A percentile compares a stretch with the other conserved stretches of the same genome.
Evolutionary conservation across 1,139 yeast species (phyloP).

Genomic region (Zygoascus meyerae): DNA sequence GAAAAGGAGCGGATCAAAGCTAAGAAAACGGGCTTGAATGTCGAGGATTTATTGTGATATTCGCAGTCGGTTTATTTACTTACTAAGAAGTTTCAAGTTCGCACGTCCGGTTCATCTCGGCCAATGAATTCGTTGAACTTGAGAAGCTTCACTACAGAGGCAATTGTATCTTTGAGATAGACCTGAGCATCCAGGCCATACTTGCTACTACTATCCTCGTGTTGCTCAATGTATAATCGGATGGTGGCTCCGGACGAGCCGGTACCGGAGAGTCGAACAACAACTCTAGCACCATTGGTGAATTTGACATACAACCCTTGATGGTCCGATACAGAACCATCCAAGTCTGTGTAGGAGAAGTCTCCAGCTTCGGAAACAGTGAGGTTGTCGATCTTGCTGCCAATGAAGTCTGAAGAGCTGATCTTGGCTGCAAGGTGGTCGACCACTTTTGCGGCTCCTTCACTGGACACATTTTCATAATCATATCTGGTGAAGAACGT

Average conservation of each 20-base stretch:
- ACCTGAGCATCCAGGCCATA: conserved; percentile 58
- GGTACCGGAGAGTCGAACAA: conserved; percentile 92
- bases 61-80: background rate
- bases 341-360: conserved; percentile 89
- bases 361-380: conserved; percentile 72
- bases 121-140: conserved; percentile 71
- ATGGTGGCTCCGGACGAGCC: conserved; percentile 98
- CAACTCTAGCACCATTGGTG: conserved; percentile 75
- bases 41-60: conserved; percentile 17
- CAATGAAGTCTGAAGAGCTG: conserved; percentile 38
- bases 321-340: conserved; percentile 83
- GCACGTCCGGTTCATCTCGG: conserved; percentile 83
- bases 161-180: conserved; percentile 58
- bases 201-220: conserved; percentile 53
- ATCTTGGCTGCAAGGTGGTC: conserved; percentile 48
- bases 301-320: conserved; percentile 90
- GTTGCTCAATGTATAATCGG: conserved; percentile 84
- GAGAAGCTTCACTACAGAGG: conserved; percentile 59
- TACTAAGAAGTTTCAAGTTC: conserved; percentile 43
- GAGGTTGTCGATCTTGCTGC: conserved; percentile 43
- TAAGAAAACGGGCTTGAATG: conserved; percentile 16
- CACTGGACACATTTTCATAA: conserved; percentile 74
- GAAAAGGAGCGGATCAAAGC: conserved; percentile 15
- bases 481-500: conserved; percentile 97
- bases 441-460: conserved; percentile 69